A percentile compares a stretch with the other conserved stretches of the same genome.
Conservation (phyloP, 148 eudicot species). For the Dysphania ambrosioides region DNA sequence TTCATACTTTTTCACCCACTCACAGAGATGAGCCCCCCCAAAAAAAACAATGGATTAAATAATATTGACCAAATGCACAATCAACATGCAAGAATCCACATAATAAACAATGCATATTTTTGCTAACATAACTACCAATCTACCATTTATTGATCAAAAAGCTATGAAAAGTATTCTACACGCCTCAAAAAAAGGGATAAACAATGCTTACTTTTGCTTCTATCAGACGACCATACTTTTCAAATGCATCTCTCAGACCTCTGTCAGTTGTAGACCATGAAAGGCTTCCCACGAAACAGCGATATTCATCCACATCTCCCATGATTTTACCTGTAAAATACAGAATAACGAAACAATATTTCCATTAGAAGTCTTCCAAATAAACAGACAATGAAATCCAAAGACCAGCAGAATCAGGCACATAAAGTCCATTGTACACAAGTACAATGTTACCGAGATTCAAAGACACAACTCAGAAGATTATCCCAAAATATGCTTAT, state of each 20-base stretch:
- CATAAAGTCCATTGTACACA: neutral
- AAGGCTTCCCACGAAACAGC: conserved; percentile 89
- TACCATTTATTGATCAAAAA: neutral
- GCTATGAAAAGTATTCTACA: too few relatives aligned
- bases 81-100: neutral
- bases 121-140: neutral
- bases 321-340: conserved; percentile 33
- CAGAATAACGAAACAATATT: neutral
- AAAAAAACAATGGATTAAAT: too few relatives aligned
- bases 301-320: conserved; percentile 72
- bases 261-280: conserved; percentile 91
- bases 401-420: neutral
- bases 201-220: conserved; percentile 68
- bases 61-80: neutral
- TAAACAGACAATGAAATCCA: neutral
- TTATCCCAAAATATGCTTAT: too few relatives aligned
- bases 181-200: neutral
- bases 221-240: conserved; percentile 74
- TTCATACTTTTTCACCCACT: neutral
- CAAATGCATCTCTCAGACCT: conserved; percentile 74
- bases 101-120: too few relatives aligned
- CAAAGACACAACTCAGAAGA: too few relatives aligned
- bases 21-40: neutral
- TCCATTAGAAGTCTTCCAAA: neutral
- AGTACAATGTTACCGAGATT: too few relatives aligned